Percentiles rank a stretch among this genome's conserved stretches.
Conservation (phyloP, 192 early-diverging fungal species). For the Podila horticola region DNA sequence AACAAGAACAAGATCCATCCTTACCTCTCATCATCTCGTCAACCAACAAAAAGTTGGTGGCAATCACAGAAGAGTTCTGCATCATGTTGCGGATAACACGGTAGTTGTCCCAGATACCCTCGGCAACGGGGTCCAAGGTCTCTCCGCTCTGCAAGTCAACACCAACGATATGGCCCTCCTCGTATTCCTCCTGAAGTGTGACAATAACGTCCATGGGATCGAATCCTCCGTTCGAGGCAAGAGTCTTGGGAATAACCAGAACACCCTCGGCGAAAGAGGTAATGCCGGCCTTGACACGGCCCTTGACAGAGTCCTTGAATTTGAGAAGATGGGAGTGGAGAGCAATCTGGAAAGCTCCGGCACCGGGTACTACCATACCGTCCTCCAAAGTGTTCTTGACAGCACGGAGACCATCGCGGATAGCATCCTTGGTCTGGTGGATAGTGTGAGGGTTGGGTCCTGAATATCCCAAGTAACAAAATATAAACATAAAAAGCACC, state of each 20-base stretch:
- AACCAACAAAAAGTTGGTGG: constrained; percentile 95
- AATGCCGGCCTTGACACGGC: constrained; percentile 95
- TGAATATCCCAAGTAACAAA: constrained; percentile 15
- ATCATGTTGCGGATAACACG: constrained; percentile 96
- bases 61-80: constrained; percentile 92
- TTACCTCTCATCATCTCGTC: constrained; percentile 97
- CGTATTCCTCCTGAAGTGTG: constrained; percentile 90
- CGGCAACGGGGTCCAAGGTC: constrained; percentile 87
- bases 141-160: constrained; percentile 95
- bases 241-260: constrained; percentile 95
- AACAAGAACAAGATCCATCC: constrained; percentile 24
- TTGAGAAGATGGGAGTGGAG: constrained; percentile 84
- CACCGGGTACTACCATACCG: constrained; percentile 87
- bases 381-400: constrained; percentile 99
- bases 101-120: constrained; percentile 99
- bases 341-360: constrained; percentile 96
- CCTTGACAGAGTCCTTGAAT: constrained; percentile 91
- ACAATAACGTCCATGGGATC: constrained; percentile 98
- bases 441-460: constrained; percentile 94
- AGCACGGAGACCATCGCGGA: constrained; percentile 97
- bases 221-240: constrained; percentile 95
- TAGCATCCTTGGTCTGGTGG: constrained; percentile 95
- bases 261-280: constrained; percentile 97
- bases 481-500: not conserved
- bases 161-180: constrained; percentile 91